phyloP scores from a whole-genome alignment of 148 eudicot species.

The Rhododendron molle region DNA sequence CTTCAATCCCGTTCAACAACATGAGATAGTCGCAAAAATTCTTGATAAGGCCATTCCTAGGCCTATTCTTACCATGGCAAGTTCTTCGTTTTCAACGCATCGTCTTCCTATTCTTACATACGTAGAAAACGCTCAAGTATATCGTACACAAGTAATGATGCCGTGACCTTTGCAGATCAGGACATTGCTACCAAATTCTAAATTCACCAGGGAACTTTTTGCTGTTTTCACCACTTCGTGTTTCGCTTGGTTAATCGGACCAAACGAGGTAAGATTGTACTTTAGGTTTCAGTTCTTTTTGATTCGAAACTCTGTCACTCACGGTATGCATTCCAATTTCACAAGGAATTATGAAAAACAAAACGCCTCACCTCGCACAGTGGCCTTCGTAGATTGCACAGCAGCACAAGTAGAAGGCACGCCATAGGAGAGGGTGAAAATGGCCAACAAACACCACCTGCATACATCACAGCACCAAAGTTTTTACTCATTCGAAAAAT shows the following conservation, averaged over 20 bases:
- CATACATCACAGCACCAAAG: not conserved
- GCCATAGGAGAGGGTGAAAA: not conserved
- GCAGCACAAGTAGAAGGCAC: not conserved
- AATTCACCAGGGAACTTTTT: slow-evolving; percentile 50
- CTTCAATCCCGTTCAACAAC: slow-evolving; percentile 42
- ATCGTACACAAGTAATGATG: not conserved
- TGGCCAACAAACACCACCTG: not conserved
- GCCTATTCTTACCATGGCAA: slow-evolving; percentile 43
- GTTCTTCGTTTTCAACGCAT: slow-evolving; percentile 14
- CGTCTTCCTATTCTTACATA: not conserved
- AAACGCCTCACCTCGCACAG: not conserved
- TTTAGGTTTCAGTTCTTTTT: not conserved
- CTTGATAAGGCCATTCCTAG: slow-evolving; percentile 51
- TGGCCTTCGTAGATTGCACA: not conserved
- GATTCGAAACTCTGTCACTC: not conserved
- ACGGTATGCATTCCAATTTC: not conserved
- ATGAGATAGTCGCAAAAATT: slow-evolving; percentile 28
- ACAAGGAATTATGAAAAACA: not conserved
- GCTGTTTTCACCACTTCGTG: slow-evolving; percentile 57
- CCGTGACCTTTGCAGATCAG: slow-evolving; percentile 30
- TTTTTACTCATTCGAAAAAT: not conserved
- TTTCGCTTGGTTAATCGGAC: slow-evolving; percentile 79
- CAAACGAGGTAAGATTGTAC: slow-evolving; percentile 53
- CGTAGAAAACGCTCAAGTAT: not conserved
- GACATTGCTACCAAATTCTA: slow-evolving; percentile 37